Evolutionary conservation across 176 grass and related monocot genomes (phyloP).

Genomic region (Hyparrhenia diplandra): DNA sequence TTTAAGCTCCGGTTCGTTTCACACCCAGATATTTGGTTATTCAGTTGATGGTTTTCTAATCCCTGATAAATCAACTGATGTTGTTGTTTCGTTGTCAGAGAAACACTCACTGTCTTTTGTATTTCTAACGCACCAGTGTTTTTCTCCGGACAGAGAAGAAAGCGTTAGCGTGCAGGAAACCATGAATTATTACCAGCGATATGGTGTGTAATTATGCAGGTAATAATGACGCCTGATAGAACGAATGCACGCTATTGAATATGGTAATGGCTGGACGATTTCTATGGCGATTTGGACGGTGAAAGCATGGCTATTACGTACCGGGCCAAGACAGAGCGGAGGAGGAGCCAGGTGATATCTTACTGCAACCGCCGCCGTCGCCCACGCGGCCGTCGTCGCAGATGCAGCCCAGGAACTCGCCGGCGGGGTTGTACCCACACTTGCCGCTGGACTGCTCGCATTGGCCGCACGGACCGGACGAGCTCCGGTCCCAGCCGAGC

Average conservation of each 20-base stretch:
- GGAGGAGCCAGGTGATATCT: not conserved
- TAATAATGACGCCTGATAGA: not conserved
- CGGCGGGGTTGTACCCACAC: conserved; percentile 27
- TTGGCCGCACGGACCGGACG: not conserved
- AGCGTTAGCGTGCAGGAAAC: not conserved
- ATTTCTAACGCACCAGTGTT: not conserved
- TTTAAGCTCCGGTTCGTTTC: conserved; percentile 17
- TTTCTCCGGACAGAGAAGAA: not conserved
- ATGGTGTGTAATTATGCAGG: not conserved
- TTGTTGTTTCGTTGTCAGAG: no score
- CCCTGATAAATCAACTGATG: no score
- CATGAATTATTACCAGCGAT: not conserved
- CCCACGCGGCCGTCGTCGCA: conserved; percentile 22
- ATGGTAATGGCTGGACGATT: not conserved
- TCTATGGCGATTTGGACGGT: not conserved
- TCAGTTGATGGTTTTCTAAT: no score
- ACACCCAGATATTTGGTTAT: conserved; percentile 31
- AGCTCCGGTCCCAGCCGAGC: conserved; percentile 21
- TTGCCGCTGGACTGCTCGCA: conserved; percentile 33
- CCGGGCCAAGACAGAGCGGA: not conserved
- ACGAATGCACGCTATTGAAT: not conserved
- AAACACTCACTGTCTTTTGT: no score
- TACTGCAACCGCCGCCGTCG: not conserved
- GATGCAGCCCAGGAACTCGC: conserved; percentile 32
- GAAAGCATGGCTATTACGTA: not conserved